These are phyloP conservation scores for Cercospora sp. DNA, from an alignment of 2,329 filamentous ascomycete genomes.

Conservation along the genomic window DNA sequence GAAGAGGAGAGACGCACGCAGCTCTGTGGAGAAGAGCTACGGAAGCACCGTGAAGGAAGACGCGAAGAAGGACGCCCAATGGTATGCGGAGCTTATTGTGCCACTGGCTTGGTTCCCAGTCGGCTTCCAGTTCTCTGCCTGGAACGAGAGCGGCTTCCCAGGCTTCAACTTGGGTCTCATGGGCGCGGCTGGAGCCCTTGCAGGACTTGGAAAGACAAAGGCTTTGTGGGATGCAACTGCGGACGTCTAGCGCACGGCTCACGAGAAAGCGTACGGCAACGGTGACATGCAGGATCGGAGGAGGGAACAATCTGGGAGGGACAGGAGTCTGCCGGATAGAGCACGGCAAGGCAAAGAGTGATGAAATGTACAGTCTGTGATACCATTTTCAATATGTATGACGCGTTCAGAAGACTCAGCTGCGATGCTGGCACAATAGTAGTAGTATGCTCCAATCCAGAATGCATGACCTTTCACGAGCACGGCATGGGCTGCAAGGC, in stretches of 20 bases:
- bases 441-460: background rate
- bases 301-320: background rate
- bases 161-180: conserved; percentile 49
- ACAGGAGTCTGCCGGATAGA: background rate
- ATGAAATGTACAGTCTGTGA: conserved; percentile 9
- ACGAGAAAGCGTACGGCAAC: background rate
- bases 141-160: conserved; percentile 42
- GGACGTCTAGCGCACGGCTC: conserved; percentile 14
- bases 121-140: conserved; percentile 43
- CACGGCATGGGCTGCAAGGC: background rate
- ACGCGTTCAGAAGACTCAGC: background rate
- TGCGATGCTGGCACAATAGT: background rate
- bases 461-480: background rate
- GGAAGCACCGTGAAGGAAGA: conserved; percentile 38
- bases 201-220: conserved; percentile 39
- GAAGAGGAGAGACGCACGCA: conserved; percentile 35
- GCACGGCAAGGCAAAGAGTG: background rate
- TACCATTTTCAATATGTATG: conserved; percentile 1
- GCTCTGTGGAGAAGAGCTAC: conserved; percentile 28
- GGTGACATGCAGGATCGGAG: background rate
- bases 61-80: conserved; percentile 44
- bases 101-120: conserved; percentile 48
- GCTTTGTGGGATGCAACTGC: conserved; percentile 40
- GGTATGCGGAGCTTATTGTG: conserved; percentile 47
- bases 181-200: conserved; percentile 45